Evolutionary conservation across 177 flowering plant species (phyloP), one percentile per base, ranked within the genome.

Genomic region (Vitis hybrid): DNA sequence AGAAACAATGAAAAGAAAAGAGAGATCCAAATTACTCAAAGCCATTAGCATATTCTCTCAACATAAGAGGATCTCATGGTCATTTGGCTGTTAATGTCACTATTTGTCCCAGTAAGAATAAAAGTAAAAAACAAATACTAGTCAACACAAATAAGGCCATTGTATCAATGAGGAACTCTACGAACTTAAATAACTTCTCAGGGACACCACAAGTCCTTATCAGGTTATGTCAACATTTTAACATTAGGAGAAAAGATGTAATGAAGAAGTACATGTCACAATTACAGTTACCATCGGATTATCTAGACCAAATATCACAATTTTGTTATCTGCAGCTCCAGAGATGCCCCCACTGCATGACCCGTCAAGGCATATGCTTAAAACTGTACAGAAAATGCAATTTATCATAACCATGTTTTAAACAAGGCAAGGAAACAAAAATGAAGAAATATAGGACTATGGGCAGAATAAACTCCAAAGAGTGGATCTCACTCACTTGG

Each of bases 261-360:
- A 33, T 33, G 38, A 33, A 33, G 38, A 33, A 54, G 57, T 54
- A 18, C 17, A 59, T 15, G 62, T n/a, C 17, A 10, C 62, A 62
- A 2, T 28, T 19, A 31, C 8, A 55, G 8, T 60, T 88, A 90
- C 97, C 88, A 24, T 77, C 15, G 87, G 77, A 77, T 84, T 83
- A 79, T 89, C 90, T 77, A 92, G 73, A 65, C 76, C 76, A 67
- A 85, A 90, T 51, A 89, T 58, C 64, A 89, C 81, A 69, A 90
- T 74, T 80, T 85, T 89, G 73, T 90, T 78, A 82, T 95, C 99
- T 24, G 98, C 98, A 76, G 90, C 85, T 65, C 97, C 94, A 20
- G 97, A 89, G 54, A 95, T 77, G 53, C 97, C 98, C 49, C 98
- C 96, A 50, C 64, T 76, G 83, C 90, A 88, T 22, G 80, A 75